Evolutionary conservation across 2,329 filamentous ascomycete species (phyloP), one percentile per base, ranked within the genome.

Genomic region (Ophiostoma piceae): DNA sequence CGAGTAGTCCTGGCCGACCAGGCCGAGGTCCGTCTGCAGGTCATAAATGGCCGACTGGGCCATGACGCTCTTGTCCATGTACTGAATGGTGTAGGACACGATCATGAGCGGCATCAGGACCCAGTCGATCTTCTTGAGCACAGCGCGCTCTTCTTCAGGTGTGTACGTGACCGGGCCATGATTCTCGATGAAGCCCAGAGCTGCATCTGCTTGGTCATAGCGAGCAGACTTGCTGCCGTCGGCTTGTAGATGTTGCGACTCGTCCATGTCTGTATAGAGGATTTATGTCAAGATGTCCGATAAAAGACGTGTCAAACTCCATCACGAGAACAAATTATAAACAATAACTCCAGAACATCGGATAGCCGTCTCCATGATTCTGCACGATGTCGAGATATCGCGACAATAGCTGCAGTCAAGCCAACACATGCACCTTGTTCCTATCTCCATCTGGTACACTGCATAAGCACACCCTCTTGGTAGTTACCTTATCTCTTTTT

Each of bases 1-100:
- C 1, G 51, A 57, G 69, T 69, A 35, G 70, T 73, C 65, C 64
- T 73, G 71, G 4, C 71, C 69, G 8, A 43, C 41, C n/a, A 73
- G 70, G 3, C 67, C 16, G 4, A 57, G 68, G 32, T 57, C 35
- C 2, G 66, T 68, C 22, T 57, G 66, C 1, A 71, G 68, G n/a
- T 68, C 66, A 14, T 68, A 71, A 19, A 72, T 70, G 51, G 68
- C 67, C 3, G 71, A 60, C 39, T 72, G 70, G 19, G 70, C 57
- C 64, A 72, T 70, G n/a, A 69, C 39, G 51, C 75, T 74, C 69
- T 77, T 77, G 68, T 77, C 76, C 51, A 79, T 75, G 70, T 78
- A 78, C 64, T 75, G 76, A 66, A 79, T 72, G 74, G 77, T 77
- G 68, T 78, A 78, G 1, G 71, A 71, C 16, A 71, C 43, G 35